phyloP scores from a whole-genome alignment of 2,329 filamentous ascomycete species.

The Neopestalotiopsis sp. region DNA sequence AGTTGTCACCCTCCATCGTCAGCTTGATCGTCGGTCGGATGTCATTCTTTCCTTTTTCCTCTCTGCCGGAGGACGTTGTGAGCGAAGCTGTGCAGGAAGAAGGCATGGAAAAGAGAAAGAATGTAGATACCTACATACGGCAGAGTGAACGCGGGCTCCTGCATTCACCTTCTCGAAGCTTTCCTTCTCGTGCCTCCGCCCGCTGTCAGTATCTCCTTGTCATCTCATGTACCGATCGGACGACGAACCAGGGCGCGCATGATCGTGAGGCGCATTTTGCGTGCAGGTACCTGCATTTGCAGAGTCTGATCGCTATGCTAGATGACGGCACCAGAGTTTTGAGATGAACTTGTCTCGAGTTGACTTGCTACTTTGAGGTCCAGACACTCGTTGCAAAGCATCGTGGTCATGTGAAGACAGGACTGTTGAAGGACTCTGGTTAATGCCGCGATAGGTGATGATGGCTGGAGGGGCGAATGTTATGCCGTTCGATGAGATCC shows the following conservation, averaged over 20 bases:
- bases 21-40: background rate
- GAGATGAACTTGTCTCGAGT: background rate
- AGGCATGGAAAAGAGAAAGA: background rate
- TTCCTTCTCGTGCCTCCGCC: background rate
- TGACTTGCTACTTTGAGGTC: background rate
- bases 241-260: background rate
- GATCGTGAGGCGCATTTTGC: background rate
- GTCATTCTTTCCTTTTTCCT: background rate
- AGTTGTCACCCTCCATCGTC: conserved; percentile 7
- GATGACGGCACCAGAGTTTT: background rate
- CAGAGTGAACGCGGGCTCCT: background rate
- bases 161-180: background rate
- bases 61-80: background rate
- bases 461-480: background rate
- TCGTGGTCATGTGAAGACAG: background rate
- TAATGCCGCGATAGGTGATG: background rate
- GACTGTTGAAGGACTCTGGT: background rate
- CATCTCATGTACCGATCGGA: background rate
- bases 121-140: background rate
- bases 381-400: background rate
- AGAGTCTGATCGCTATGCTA: background rate
- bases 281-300: background rate
- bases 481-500: background rate
- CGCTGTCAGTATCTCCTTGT: background rate
- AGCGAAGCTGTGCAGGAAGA: background rate